Base-by-base conservation (phyloP, 2,329 filamentous ascomycete species). In the Botryotinia narcissicola region DNA sequence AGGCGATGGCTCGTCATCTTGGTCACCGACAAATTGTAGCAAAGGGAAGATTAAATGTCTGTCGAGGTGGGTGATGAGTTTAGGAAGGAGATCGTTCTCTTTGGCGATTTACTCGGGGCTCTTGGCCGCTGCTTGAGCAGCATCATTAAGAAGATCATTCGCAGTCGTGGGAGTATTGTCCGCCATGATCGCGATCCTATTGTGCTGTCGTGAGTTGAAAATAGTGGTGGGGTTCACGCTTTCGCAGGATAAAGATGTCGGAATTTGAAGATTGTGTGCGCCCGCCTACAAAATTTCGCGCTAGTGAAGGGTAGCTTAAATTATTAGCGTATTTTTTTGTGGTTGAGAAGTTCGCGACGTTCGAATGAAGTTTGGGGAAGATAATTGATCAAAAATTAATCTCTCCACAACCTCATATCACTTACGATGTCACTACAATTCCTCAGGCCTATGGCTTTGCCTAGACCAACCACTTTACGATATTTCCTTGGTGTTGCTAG, bases 31-130 rank as follows among this genome's bases (percentile, higher is more conserved):
- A 84, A 97, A 98, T 86, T 98, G 95, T 82, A 99, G 91, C 77
- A 99, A 89, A 78, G 96, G 96, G 86, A 97, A 99, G 82, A 98
- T 93, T 80, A 99, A 88, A 84, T 99, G 96, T 79, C 96, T 91
- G 87, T 98, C 96, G 83, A 99, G 93, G 83, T 97, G 91, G 78
- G 91, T 91, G 82, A 98, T 92, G 81, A 99, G 87, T 85, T 95
- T 94, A 80, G 94, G 93, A 80, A 98, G 89, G 77, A 98, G 79
- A 72, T 83, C 83, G 64, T 84, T 83, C 78, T 85, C 85, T 78
- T 85, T 85, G 77, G 84, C 82, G 74, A 87, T 80, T 75, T 84
- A 82, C 79, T 86, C 85, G 75, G 85, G 84, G 73, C 84, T 84
- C 73, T 84, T 83, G 73, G 85, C 84, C 74, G 80, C 84, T 75